A percentile compares a stretch with the other conserved stretches of the same genome.
Evolutionary conservation across 495 filamentous ascomycete species (phyloP).

Genomic region (Podospora appendiculata): DNA sequence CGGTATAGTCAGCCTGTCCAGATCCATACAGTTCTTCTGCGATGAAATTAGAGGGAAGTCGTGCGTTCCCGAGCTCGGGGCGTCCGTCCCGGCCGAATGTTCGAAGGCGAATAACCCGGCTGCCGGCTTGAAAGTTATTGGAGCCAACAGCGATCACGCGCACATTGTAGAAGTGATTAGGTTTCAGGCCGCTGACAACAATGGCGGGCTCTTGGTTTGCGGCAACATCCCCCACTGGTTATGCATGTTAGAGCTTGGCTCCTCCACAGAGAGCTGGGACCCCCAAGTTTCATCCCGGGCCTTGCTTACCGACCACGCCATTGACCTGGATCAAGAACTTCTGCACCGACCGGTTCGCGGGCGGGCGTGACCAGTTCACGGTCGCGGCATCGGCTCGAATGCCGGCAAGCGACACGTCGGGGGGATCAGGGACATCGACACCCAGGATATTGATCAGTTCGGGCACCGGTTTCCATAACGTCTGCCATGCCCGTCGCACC

Average conservation of each 20-base stretch:
- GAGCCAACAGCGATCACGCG: conserved; percentile 83
- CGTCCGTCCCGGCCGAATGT: conserved; percentile 50
- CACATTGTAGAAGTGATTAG: conserved; percentile 83
- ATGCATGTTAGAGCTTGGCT: conserved; percentile 7
- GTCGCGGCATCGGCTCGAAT: conserved; percentile 80
- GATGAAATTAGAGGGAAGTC: conserved; percentile 44
- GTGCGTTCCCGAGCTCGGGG: conserved; percentile 47
- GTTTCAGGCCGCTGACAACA: conserved; percentile 75
- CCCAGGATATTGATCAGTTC: conserved; percentile 85
- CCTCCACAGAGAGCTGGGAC: neutral
- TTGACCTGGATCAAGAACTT: conserved; percentile 92
- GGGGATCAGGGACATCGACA: conserved; percentile 84
- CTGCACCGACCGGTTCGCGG: conserved; percentile 66
- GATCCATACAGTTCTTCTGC: conserved; percentile 36
- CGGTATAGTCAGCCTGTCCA: conserved; percentile 24
- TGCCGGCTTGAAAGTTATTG: conserved; percentile 85
- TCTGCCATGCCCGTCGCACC: conserved; percentile 71
- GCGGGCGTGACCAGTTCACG: conserved; percentile 83
- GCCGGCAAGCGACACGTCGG: conserved; percentile 84
- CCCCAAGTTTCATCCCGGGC: no score
- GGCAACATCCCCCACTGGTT: conserved; percentile 73
- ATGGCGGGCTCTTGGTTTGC: conserved; percentile 78
- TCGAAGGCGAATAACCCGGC: conserved; percentile 72
- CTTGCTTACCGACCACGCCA: conserved; percentile 69
- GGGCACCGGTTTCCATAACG: conserved; percentile 81